Evolutionary conservation across 495 filamentous ascomycete genomes (phyloP).

Genomic region (Podospora bellae-mahoneyi): DNA sequence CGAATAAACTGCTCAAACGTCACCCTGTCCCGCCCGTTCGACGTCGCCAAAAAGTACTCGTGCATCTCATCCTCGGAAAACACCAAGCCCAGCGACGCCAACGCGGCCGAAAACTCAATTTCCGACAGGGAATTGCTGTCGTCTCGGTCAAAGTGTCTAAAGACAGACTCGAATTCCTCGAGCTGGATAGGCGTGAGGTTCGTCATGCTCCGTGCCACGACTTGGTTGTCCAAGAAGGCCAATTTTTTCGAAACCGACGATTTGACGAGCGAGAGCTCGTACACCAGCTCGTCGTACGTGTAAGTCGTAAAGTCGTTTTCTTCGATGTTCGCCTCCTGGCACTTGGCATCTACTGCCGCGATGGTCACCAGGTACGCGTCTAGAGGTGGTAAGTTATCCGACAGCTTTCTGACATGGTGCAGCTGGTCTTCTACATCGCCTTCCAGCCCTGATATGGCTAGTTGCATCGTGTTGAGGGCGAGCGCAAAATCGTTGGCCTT

Average conservation of each 20-base stretch:
- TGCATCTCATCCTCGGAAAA: slow-evolving; percentile 98
- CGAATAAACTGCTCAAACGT: slow-evolving; percentile 98
- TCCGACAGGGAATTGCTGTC: slow-evolving; percentile 86
- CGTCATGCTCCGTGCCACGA: slow-evolving; percentile 95
- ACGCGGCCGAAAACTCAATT: slow-evolving; percentile 89
- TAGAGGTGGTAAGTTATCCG: slow-evolving; percentile 76
- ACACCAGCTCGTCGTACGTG: slow-evolving; percentile 90
- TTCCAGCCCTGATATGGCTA: slow-evolving; percentile 89
- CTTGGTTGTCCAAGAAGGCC: slow-evolving; percentile 93
- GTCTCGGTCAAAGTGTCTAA: slow-evolving; percentile 96
- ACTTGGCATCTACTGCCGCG: slow-evolving; percentile 76
- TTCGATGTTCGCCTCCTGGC: slow-evolving; percentile 94
- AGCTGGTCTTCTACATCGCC: slow-evolving; percentile 95
- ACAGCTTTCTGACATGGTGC: slow-evolving; percentile 73
- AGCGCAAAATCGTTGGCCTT: slow-evolving; percentile 97
- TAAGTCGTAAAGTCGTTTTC: slow-evolving; percentile 99
- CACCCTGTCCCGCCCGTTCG: slow-evolving; percentile 67
- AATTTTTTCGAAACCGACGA: slow-evolving; percentile 92
- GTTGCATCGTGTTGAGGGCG: slow-evolving; percentile 86
- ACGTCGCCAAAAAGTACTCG: slow-evolving; percentile 78
- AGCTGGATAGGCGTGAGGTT: slow-evolving; percentile 97
- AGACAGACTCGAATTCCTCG: slow-evolving; percentile 96
- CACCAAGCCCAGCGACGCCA: slow-evolving; percentile 88
- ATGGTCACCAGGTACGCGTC: slow-evolving; percentile 85
- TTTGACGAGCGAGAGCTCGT: slow-evolving; percentile 88